Evolutionary conservation across 352 stramenopile species (phyloP).

Genomic region (Globisporangium irregulare): DNA sequence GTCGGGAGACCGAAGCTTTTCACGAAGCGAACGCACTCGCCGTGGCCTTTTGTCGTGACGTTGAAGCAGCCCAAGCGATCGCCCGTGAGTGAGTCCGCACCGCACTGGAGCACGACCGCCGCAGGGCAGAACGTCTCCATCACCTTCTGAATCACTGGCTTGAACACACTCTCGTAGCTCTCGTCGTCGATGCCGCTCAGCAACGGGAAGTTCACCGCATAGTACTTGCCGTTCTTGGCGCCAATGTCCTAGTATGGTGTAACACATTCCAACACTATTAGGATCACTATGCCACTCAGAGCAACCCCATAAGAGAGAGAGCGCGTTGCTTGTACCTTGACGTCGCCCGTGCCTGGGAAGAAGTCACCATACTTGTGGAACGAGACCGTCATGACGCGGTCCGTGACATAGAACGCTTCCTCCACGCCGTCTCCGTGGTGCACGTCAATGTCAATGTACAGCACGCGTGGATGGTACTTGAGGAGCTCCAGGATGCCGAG

Average conservation of each 20-base stretch:
- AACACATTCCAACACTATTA: background rate
- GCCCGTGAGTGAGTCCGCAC: constrained; percentile 96
- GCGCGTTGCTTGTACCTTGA: constrained; percentile 29
- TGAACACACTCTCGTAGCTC: constrained; percentile 90
- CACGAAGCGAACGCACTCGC: constrained; percentile 96
- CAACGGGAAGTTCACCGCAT: constrained; percentile 98
- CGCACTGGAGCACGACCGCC: constrained; percentile 97
- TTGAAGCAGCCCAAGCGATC: constrained; percentile 99
- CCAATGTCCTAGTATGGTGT: constrained; percentile 43
- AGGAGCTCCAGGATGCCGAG: constrained; percentile 98
- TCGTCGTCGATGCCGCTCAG: constrained; percentile 99
- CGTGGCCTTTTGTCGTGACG: constrained; percentile 96
- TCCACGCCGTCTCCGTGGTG: constrained; percentile 99
- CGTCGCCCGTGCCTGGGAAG: constrained; percentile 94
- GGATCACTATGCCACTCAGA: background rate
- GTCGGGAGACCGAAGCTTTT: constrained; percentile 96
- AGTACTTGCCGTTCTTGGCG: constrained; percentile 94
- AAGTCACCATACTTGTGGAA: constrained; percentile 99
- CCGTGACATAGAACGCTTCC: constrained; percentile 99
- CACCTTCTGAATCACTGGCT: constrained; percentile 95
- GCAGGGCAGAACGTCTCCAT: constrained; percentile 96
- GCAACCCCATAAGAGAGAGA: no score
- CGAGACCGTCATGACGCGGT: constrained; percentile 97
- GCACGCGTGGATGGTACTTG: constrained; percentile 95
- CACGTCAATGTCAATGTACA: constrained; percentile 99